Percentiles rank a stretch among this genome's conserved stretches.
Evolutionary conservation across 352 stramenopile species (phyloP).

Genomic region (Nothophytophthora sp.): DNA sequence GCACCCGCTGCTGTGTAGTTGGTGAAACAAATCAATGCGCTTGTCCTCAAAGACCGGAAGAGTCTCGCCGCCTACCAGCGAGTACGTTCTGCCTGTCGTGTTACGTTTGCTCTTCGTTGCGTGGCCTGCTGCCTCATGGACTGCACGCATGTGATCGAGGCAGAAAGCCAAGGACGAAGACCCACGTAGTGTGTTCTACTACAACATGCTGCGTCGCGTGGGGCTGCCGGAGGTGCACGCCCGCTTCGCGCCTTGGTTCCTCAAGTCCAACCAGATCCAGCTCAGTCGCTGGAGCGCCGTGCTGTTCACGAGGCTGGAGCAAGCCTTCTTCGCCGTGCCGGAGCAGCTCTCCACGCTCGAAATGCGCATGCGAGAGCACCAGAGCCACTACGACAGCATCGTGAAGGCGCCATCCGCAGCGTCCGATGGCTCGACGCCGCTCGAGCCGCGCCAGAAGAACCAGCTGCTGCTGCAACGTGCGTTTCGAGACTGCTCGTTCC

Average conservation of each 20-base stretch:
- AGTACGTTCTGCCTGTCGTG: conserved; percentile 24
- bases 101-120: not conserved
- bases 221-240: conserved; percentile 72
- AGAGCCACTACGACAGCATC: conserved; percentile 41
- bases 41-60: conserved; percentile 67
- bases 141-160: too few species aligned
- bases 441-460: conserved; percentile 55
- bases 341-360: conserved; percentile 67
- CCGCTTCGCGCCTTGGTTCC: conserved; percentile 76
- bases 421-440: conserved; percentile 2
- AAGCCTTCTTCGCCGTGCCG: conserved; percentile 55
- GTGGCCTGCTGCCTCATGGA: too few species aligned
- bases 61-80: conserved; percentile 46
- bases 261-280: conserved; percentile 73
- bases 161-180: conserved; percentile 71
- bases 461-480: conserved; percentile 58
- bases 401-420: conserved; percentile 25
- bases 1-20: conserved; percentile 27
- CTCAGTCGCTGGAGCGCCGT: conserved; percentile 70
- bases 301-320: conserved; percentile 67
- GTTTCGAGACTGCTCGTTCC: conserved; percentile 74
- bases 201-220: conserved; percentile 72
- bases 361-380: conserved; percentile 55
- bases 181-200: conserved; percentile 72
- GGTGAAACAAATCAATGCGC: conserved; percentile 67